Conservation (phyloP, 2,329 filamentous ascomycete genomes). For the Talaromyces sp. region DNA sequence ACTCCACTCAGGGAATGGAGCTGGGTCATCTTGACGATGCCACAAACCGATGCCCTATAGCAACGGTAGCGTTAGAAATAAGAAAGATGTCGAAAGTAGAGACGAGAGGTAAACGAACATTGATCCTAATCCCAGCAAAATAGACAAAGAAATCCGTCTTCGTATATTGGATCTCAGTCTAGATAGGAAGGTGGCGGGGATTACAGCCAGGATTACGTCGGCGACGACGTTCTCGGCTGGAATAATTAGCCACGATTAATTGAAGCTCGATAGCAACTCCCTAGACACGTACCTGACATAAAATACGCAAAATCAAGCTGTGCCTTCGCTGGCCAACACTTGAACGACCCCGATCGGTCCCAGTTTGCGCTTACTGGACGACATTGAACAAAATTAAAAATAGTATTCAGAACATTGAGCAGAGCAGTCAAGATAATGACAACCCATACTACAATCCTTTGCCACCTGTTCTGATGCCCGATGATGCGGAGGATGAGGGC, state of each 20-base stretch:
- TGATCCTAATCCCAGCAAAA: not conserved
- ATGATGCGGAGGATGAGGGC: constrained; percentile 9
- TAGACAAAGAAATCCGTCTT: not conserved
- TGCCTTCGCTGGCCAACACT: not conserved
- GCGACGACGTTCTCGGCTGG: constrained; percentile 5
- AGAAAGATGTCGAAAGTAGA: not conserved
- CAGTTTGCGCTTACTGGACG: constrained; percentile 4
- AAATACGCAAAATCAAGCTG: constrained; percentile 12
- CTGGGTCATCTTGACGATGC: constrained; percentile 11
- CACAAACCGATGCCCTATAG: constrained; percentile 9
- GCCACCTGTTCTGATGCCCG: not conserved
- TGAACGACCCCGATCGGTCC: not conserved
- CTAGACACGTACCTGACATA: not conserved
- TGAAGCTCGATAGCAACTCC: not conserved
- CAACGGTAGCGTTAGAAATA: not conserved
- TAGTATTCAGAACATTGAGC: constrained; percentile 1
- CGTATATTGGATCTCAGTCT: not conserved
- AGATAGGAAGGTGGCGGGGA: constrained; percentile 1
- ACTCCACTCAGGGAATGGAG: not conserved
- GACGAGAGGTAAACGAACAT: not conserved
- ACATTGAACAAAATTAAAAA: constrained; percentile 12
- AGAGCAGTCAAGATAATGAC: constrained; percentile 6
- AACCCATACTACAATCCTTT: constrained; percentile 1
- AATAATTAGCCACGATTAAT: not conserved
- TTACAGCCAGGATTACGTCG: constrained; percentile 4